Conservation (phyloP, 371 early-diverging fungal genomes). For the Coemansia sp. region DNA sequence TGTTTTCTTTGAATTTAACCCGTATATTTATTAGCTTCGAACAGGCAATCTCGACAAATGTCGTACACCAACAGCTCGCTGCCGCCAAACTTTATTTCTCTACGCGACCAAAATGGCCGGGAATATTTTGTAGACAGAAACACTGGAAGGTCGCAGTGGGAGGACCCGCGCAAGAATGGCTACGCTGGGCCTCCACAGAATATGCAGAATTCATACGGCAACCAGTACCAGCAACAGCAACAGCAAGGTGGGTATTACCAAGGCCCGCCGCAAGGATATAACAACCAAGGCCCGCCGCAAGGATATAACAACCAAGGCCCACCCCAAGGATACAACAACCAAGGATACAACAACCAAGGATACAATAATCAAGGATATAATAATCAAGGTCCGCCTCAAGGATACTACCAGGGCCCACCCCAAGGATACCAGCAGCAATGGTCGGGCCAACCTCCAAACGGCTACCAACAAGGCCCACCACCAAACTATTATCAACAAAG, state of each 20-base stretch:
- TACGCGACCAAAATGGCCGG: slow-evolving; percentile 4
- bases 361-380: background rate
- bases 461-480: slow-evolving; percentile 15
- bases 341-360: no score
- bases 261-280: background rate
- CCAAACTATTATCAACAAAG: slow-evolving; percentile 18
- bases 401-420: background rate
- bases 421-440: no score
- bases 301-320: background rate
- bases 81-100: slow-evolving; percentile 1
- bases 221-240: slow-evolving; percentile 10
- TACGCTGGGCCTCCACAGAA: background rate
- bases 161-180: slow-evolving; percentile 16
- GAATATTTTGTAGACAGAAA: slow-evolving; percentile 27
- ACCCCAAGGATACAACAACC: no score
- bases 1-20: background rate
- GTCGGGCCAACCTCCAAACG: background rate
- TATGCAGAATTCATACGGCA: background rate
- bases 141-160: slow-evolving; percentile 40
- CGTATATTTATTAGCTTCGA: background rate
- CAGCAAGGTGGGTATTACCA: background rate
- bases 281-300: background rate
- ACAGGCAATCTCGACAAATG: background rate
- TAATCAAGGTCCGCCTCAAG: background rate
- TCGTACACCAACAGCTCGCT: background rate